Percentiles rank a stretch among this genome's conserved stretches.
phyloP scores from a whole-genome alignment of 2,329 filamentous ascomycete genomes.

The Plenodomus lindquistii region DNA sequence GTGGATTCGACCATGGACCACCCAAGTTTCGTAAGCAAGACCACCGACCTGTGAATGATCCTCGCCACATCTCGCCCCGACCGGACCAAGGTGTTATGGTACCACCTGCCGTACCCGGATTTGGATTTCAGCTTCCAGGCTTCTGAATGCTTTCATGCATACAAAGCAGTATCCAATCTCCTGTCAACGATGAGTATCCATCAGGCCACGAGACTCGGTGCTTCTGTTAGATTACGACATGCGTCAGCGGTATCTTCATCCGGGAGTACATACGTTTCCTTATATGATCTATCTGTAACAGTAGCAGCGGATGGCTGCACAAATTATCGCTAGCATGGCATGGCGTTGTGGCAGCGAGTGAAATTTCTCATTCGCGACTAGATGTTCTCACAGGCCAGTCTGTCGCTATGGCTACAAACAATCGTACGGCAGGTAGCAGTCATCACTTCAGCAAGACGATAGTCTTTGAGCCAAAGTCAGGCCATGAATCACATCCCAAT shows the following conservation, averaged over 20 bases:
- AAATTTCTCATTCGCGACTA: not conserved
- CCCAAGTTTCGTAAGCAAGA: slow-evolving; percentile 36
- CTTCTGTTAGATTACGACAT: not conserved
- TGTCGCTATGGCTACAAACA: not conserved
- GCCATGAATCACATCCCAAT: not conserved
- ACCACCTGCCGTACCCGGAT: slow-evolving; percentile 58
- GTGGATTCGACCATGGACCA: slow-evolving; percentile 25
- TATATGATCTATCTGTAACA: slow-evolving; percentile 1
- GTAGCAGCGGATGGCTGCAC: not conserved
- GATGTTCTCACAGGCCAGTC: not conserved
- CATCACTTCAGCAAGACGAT: not conserved
- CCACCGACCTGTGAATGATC: slow-evolving; percentile 26
- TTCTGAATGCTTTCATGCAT: slow-evolving; percentile 14
- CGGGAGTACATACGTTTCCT: not conserved
- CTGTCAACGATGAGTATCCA: not conserved
- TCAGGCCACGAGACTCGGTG: not conserved
- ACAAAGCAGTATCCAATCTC: not conserved
- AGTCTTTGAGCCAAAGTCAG: not conserved
- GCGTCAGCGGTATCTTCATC: not conserved
- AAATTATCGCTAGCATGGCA: slow-evolving; percentile 18
- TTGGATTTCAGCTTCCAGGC: slow-evolving; percentile 54
- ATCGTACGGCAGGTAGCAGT: not conserved
- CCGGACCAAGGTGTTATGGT: slow-evolving; percentile 52
- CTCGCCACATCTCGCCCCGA: slow-evolving; percentile 40
- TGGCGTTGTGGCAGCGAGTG: slow-evolving; percentile 20